Evolutionary conservation across 306 rosid species (phyloP).

Genomic region (Ochetophila trinervis): DNA sequence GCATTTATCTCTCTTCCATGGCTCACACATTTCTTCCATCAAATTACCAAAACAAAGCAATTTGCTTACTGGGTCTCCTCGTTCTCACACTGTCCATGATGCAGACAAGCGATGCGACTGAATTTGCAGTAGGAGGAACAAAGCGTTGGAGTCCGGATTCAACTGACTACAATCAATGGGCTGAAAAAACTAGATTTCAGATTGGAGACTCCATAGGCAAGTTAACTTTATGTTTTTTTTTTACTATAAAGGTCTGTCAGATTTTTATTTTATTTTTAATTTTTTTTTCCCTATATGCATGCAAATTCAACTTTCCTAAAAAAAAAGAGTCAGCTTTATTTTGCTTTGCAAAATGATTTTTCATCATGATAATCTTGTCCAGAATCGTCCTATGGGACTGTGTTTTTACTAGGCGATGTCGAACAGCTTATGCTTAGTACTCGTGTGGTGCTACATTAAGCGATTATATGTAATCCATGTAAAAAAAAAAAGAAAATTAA

Average conservation of each 20-base stretch:
- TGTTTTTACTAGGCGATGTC: too few relatives aligned
- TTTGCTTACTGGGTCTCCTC: slow-evolving; percentile 36
- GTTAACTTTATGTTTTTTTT: not conserved
- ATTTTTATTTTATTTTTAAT: not conserved
- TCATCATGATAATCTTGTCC: too few relatives aligned
- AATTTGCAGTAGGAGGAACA: slow-evolving; percentile 58
- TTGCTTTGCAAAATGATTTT: too few relatives aligned
- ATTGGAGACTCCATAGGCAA: slow-evolving; percentile 79
- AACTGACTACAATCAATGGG: slow-evolving; percentile 68
- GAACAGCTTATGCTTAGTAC: too few relatives aligned
- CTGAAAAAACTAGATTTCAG: slow-evolving; percentile 63
- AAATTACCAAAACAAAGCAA: slow-evolving; percentile 22
- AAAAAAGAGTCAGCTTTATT: too few relatives aligned
- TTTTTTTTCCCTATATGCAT: too few relatives aligned
- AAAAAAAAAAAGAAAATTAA: too few relatives aligned
- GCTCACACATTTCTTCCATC: slow-evolving; percentile 23
- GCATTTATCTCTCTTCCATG: slow-evolving; percentile 31
- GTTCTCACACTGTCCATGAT: slow-evolving; percentile 40
- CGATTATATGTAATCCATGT: too few relatives aligned
- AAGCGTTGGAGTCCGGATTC: slow-evolving; percentile 63
- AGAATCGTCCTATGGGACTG: too few relatives aligned
- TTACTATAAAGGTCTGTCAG: not conserved
- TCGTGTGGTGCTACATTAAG: too few relatives aligned
- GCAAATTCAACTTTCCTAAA: too few relatives aligned
- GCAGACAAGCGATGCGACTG: slow-evolving; percentile 47